These are phyloP conservation scores for Raffaelea albimanens DNA, from an alignment of 2,329 filamentous ascomycete species.

Conservation along the genomic window DNA sequence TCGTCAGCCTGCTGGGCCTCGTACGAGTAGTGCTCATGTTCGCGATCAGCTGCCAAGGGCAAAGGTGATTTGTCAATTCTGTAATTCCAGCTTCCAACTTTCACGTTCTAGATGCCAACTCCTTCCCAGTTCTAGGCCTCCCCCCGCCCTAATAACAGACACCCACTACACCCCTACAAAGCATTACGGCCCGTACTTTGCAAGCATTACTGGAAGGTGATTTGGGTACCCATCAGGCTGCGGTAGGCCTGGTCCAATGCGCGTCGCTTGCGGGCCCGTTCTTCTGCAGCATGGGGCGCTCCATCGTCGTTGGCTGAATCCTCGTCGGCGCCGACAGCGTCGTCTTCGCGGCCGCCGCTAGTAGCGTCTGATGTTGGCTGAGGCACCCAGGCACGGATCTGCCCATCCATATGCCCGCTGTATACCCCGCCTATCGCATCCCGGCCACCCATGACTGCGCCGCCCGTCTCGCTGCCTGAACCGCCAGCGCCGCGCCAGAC, in stretches of 20 bases:
- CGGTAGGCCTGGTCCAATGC: conserved; percentile 72
- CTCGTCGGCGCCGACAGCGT: conserved; percentile 30
- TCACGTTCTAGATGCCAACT: no score
- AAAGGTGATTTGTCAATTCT: no score
- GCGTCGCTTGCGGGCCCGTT: conserved; percentile 61
- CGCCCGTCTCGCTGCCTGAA: conserved; percentile 39
- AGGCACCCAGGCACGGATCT: conserved; percentile 71
- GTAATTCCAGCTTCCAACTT: no score
- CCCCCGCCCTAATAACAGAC: no score
- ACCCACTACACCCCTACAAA: no score
- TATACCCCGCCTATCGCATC: conserved; percentile 53
- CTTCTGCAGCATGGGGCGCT: conserved; percentile 31
- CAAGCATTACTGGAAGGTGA: conserved; percentile 50
- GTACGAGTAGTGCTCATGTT: no score
- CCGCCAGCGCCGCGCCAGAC: conserved; percentile 62
- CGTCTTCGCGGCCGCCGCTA: conserved; percentile 28
- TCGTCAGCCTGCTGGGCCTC: no score
- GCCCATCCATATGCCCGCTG: conserved; percentile 75
- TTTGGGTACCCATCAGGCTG: conserved; percentile 62
- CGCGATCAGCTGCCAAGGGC: no score
- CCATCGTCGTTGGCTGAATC: conserved; percentile 32
- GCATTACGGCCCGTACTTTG: no score
- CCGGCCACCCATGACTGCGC: conserved; percentile 49
- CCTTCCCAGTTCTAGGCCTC: no score
- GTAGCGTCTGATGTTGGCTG: no score